Conservation (phyloP, 805 yeast species). For the Clavispora carvajalis region DNA sequence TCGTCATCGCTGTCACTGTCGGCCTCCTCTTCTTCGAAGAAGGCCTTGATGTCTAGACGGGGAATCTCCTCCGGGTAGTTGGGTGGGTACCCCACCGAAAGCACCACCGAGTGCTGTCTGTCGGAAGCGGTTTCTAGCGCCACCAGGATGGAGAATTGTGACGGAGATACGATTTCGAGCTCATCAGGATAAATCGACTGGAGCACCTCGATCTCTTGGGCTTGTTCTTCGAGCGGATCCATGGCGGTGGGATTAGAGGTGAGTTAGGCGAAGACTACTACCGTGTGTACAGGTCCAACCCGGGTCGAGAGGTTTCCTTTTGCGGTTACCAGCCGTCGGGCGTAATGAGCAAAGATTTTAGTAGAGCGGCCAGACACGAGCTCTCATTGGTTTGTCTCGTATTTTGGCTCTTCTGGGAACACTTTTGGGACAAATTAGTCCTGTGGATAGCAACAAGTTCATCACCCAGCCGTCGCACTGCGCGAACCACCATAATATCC, state of each 20-base stretch:
- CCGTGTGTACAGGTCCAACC: too few species aligned
- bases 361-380: too few species aligned
- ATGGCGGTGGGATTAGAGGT: conserved; percentile 25
- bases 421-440: too few species aligned
- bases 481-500: too few species aligned
- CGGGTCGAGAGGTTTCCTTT: too few species aligned
- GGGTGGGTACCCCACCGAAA: conserved; percentile 69
- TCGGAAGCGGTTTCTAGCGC: conserved; percentile 63
- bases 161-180: conserved; percentile 41
- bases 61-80: conserved; percentile 82
- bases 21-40: conserved; percentile 31
- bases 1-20: conserved; percentile 32
- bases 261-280: too few species aligned
- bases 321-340: too few species aligned
- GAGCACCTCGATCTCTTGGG: conserved; percentile 84
- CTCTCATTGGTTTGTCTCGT: too few species aligned
- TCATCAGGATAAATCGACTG: conserved; percentile 95
- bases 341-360: too few species aligned
- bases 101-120: conserved; percentile 48
- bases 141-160: conserved; percentile 53
- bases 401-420: too few species aligned
- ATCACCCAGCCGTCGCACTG: too few species aligned
- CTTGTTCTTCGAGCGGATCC: conserved; percentile 81
- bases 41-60: conserved; percentile 38
- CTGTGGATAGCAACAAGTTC: too few species aligned